Evolutionary conservation across 768 basidiomycete genomes (phyloP).

Genomic region (Leucocoprinus sp.): DNA sequence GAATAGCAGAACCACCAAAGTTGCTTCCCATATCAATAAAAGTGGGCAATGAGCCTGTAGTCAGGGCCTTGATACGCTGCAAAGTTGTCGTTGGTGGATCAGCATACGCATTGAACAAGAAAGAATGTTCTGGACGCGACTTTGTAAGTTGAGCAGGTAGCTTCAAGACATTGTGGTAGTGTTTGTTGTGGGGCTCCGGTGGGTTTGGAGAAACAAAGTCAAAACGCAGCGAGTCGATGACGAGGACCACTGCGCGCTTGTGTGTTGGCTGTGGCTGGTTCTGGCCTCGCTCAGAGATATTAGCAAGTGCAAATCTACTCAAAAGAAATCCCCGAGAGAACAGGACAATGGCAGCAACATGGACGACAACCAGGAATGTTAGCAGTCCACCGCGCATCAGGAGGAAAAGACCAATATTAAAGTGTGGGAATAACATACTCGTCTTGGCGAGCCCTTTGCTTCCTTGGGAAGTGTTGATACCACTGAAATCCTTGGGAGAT

Average conservation of each 20-base stretch:
- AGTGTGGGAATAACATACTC: constrained; percentile 1
- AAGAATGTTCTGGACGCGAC: constrained; percentile 58
- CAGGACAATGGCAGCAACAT: constrained; percentile 75
- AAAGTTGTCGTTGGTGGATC: constrained; percentile 95
- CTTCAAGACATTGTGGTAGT: constrained; percentile 77
- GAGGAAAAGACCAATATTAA: not conserved
- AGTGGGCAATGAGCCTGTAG: constrained; percentile 91
- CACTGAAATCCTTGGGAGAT: no score
- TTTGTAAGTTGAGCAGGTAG: constrained; percentile 68
- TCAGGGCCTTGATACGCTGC: constrained; percentile 91
- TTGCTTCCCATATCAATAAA: constrained; percentile 93
- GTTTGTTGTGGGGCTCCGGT: constrained; percentile 49
- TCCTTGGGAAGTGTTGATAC: no score
- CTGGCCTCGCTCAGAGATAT: constrained; percentile 35
- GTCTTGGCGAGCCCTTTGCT: no score
- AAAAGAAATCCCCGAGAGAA: constrained; percentile 91
- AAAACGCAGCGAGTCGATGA: constrained; percentile 90
- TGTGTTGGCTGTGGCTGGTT: constrained; percentile 59
- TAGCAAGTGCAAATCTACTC: constrained; percentile 62
- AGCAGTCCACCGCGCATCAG: constrained; percentile 23
- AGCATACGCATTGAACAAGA: constrained; percentile 83
- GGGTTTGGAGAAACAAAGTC: constrained; percentile 82
- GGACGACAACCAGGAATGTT: constrained; percentile 53
- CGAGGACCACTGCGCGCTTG: constrained; percentile 70
- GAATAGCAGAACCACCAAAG: constrained; percentile 80